A percentile compares a stretch with the other conserved stretches of the same genome.
phyloP scores from a whole-genome alignment of 1,284 basidiomycete species.

The Xerocomus cyaneibrunnescens region DNA sequence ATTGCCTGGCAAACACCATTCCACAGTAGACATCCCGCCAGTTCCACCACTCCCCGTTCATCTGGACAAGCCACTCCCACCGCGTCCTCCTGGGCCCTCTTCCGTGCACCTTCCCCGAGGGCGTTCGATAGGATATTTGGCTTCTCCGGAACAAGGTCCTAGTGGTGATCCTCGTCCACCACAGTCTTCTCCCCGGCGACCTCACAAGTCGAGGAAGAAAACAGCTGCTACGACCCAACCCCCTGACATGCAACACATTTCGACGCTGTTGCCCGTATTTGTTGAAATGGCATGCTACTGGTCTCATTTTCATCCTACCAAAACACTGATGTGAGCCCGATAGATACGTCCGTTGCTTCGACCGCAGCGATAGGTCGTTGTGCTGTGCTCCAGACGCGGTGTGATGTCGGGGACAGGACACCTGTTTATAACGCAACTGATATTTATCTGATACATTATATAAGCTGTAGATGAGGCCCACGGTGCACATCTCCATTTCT shows the following conservation, averaged over 20 bases:
- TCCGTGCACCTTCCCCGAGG: conserved; percentile 2
- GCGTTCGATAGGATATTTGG: conserved; percentile 12
- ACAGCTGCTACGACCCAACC: conserved; percentile 54
- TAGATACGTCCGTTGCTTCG: conserved; percentile 41
- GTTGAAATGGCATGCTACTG: conserved; percentile 74
- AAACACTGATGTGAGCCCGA: conserved; percentile 8
- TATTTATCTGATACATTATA: conserved; percentile 3
- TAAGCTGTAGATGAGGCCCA: not conserved
- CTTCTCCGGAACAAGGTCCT: not conserved
- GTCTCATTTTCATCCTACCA: not conserved
- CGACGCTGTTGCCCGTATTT: conserved; percentile 80
- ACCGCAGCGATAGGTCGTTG: conserved; percentile 12
- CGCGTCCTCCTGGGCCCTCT: conserved; percentile 16
- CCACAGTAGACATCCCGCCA: conserved; percentile 32
- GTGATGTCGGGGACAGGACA: no score
- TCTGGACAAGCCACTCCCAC: conserved; percentile 32
- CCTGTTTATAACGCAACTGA: not conserved
- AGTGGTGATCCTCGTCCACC: not conserved
- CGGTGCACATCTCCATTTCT: no score
- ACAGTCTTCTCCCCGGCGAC: conserved; percentile 4
- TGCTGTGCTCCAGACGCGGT: not conserved
- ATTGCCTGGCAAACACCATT: conserved; percentile 13
- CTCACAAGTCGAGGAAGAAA: conserved; percentile 39
- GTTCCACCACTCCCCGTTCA: conserved; percentile 42
- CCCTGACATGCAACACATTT: conserved; percentile 77